Conservation (phyloP, 73 alveolate species). For the Paramecium sexaurelia region DNA sequence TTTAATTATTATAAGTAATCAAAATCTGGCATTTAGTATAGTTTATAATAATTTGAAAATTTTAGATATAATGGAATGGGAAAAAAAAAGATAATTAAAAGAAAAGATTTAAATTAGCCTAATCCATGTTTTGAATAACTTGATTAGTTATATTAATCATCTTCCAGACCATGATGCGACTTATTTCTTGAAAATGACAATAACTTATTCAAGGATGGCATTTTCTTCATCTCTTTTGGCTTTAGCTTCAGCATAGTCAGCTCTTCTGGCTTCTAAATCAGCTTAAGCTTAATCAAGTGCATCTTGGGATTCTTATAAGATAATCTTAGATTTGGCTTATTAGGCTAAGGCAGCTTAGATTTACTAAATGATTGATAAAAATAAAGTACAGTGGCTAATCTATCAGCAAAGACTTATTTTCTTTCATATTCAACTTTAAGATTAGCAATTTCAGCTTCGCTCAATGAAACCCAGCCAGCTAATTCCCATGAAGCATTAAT, state of each 20-base stretch:
- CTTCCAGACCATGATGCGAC: slow-evolving; percentile 63
- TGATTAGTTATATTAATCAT: slow-evolving; percentile 40
- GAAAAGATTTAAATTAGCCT: not conserved
- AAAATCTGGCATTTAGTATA: no score
- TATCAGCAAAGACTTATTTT: slow-evolving; percentile 56
- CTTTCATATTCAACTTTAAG: slow-evolving; percentile 45
- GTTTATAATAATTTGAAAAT: no score
- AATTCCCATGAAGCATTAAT: slow-evolving; percentile 59
- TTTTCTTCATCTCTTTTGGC: slow-evolving; percentile 57
- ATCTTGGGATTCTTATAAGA: slow-evolving; percentile 50
- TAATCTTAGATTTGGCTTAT: slow-evolving; percentile 46
- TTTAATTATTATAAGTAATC: no score
- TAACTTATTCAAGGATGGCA: slow-evolving; percentile 49
- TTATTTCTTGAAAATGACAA: slow-evolving; percentile 48
- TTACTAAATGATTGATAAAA: not conserved
- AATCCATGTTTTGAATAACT: not conserved
- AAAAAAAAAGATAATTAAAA: not conserved
- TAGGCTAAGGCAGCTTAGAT: slow-evolving; percentile 52
- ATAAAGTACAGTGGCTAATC: slow-evolving; percentile 46
- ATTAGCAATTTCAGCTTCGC: slow-evolving; percentile 36
- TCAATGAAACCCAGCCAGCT: slow-evolving; percentile 54
- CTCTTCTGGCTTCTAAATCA: slow-evolving; percentile 44
- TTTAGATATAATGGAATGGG: not conserved
- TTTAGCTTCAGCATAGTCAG: slow-evolving; percentile 49
- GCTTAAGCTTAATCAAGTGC: slow-evolving; percentile 50